Conservation (phyloP, 2,329 filamentous ascomycete species). For the Chrysosphaeria jannelii region DNA sequence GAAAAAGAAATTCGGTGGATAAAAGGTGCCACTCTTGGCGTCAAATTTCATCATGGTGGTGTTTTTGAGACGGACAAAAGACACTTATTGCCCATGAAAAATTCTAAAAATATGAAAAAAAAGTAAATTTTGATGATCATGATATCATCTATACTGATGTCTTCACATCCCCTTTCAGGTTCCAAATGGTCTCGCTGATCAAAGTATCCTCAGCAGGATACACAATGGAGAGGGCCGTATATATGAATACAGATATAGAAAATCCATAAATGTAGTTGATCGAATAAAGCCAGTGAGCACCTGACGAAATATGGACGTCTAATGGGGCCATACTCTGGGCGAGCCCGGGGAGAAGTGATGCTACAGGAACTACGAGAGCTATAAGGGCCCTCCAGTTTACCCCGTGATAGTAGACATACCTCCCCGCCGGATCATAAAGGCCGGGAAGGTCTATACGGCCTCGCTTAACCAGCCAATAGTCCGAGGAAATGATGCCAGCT, state of each 20-base stretch:
- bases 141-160: too few relatives aligned
- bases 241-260: slow-evolving; percentile 21
- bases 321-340: slow-evolving; percentile 5
- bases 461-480: slow-evolving; percentile 12
- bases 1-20: too few relatives aligned
- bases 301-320: slow-evolving; percentile 9
- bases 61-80: too few relatives aligned
- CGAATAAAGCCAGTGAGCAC: slow-evolving; percentile 23
- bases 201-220: slow-evolving; percentile 20
- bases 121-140: too few relatives aligned
- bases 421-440: slow-evolving; percentile 12
- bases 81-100: too few relatives aligned
- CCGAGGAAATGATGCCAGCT: slow-evolving; percentile 12
- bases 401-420: slow-evolving; percentile 9
- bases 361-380: slow-evolving; percentile 6
- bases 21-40: too few relatives aligned
- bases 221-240: slow-evolving; percentile 16
- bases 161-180: too few relatives aligned
- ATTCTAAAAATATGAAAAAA: too few relatives aligned
- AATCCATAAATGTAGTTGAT: slow-evolving; percentile 40
- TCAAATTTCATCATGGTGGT: too few relatives aligned
- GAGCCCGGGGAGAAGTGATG: slow-evolving; percentile 8
- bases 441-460: slow-evolving; percentile 12
- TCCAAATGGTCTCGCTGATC: slow-evolving; percentile 13
- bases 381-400: slow-evolving; percentile 6